phyloP scores from a whole-genome alignment of 352 stramenopile species.

The Pythium phragmiticola region DNA sequence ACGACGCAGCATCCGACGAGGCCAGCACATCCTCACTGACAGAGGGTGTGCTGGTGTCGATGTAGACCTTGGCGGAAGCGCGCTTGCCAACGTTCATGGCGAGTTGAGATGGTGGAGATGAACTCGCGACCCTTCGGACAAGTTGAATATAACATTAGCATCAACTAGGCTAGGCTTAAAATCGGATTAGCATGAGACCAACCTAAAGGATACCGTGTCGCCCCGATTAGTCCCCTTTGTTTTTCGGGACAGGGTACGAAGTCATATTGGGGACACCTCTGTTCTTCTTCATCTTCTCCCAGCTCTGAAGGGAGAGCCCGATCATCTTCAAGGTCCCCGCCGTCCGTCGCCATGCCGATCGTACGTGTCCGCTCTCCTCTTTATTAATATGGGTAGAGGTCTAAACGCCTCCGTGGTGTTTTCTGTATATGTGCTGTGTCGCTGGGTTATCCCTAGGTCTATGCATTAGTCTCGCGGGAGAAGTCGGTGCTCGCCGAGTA shows the following conservation, averaged over 20 bases:
- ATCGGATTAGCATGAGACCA: not conserved
- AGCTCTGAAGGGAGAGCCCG: not conserved
- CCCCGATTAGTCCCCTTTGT: too few species aligned
- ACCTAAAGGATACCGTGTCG: not conserved
- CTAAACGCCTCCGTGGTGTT: too few species aligned
- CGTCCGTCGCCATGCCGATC: slow-evolving; percentile 40
- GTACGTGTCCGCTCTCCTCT: slow-evolving; percentile 15
- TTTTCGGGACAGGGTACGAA: slow-evolving; percentile 6
- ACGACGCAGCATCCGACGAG: too few species aligned
- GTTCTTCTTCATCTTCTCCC: not conserved
- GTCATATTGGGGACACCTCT: slow-evolving; percentile 4
- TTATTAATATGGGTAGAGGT: too few species aligned
- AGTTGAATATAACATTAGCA: not conserved
- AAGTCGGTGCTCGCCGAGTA: slow-evolving; percentile 98
- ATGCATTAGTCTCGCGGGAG: slow-evolving; percentile 95
- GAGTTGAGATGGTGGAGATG: not conserved
- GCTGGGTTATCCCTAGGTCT: slow-evolving; percentile 65
- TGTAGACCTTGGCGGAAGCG: slow-evolving; percentile 31
- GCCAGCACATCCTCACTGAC: not conserved
- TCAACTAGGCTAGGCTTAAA: not conserved
- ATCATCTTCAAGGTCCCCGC: slow-evolving; percentile 19
- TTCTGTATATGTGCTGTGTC: not conserved
- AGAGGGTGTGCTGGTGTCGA: slow-evolving; percentile 14
- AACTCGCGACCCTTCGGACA: not conserved
- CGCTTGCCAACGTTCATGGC: slow-evolving; percentile 22